phyloP scores from a whole-genome alignment of 2,329 filamentous ascomycete genomes.

The Claviceps sorghi region DNA sequence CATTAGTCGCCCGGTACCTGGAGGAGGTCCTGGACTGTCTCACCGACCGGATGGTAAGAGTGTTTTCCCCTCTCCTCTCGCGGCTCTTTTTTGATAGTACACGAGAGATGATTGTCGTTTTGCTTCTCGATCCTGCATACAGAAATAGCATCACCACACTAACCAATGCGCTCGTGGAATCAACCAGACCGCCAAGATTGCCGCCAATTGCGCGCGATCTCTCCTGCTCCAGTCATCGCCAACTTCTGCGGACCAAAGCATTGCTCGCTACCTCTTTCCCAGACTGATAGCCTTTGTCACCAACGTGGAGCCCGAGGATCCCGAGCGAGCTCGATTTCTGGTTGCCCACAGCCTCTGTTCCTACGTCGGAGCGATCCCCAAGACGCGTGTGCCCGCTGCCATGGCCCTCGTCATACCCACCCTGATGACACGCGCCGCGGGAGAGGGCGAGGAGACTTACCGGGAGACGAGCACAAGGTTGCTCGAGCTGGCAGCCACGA shows the following conservation, averaged over 20 bases:
- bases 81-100: not conserved
- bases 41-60: conserved; percentile 52
- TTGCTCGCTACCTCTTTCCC: conserved; percentile 61
- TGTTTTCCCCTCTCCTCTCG: not conserved
- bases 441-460: conserved; percentile 46
- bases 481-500: conserved; percentile 64
- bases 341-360: conserved; percentile 61
- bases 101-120: not conserved
- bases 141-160: not conserved
- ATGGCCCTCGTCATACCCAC: conserved; percentile 66
- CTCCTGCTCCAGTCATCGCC: conserved; percentile 54
- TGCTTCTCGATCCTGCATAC: not conserved
- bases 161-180: not conserved
- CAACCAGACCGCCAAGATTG: conserved; percentile 64
- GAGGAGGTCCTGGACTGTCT: conserved; percentile 77
- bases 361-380: conserved; percentile 42
- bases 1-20: conserved; percentile 59
- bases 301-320: conserved; percentile 57
- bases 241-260: conserved; percentile 52
- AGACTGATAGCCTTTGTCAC: conserved; percentile 63
- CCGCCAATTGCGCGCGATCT: conserved; percentile 77
- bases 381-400: conserved; percentile 38
- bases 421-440: conserved; percentile 56
- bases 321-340: conserved; percentile 57
- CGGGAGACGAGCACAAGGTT: conserved; percentile 62